Base-by-base conservation (phyloP, 306 rosid species). In the Pachyrhizus erosus region DNA sequence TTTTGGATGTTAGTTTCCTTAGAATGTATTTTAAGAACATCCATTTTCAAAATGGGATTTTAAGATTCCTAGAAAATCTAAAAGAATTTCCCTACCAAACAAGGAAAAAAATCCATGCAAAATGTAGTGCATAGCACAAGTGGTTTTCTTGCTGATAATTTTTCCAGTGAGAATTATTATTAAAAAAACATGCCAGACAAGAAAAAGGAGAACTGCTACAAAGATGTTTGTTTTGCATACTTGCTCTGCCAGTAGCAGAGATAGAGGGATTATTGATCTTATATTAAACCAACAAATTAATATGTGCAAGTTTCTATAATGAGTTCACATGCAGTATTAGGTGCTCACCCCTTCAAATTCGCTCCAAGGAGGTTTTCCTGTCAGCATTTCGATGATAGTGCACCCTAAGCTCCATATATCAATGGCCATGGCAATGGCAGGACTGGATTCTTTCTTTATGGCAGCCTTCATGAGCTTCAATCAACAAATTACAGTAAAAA, bases 391-490 rank as follows among this genome's bases (percentile, higher is more conserved):
- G 0, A 96, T 88, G 83, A 96, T 87, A 52, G 99, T 93, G 79
- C 99, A 96, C 52, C 99, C 98, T 84, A 96, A 83, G 89, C 99
- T 93, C 99, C 99, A 96, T 77, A 96, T 96, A 81, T 96, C 99
- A 73, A 93, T 85, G 48, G 98, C 99, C 86, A 89, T 87, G 71
- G 96, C 99, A 78, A 89, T 80, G 39, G 85, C 74, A 68, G 98
- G 97, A 31, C 82, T 85, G 66, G 70, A 80, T 84, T 86, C 92
- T 23, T 85, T 95, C 90, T 85, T 87, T 75, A 96, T 85, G 82
- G 92, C 92, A 75, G 97, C 97, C 86, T 64, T 92, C 91, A 96
- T 91, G 80, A 96, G 89, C 99, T 95, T 88, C 85, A 81, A 74
- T 69, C 61, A 58, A 79, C 77, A 78, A 75, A 74, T 31, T 29